phyloP scores from a whole-genome alignment of 1,284 basidiomycete genomes.

The Pseudozyma pruni region DNA sequence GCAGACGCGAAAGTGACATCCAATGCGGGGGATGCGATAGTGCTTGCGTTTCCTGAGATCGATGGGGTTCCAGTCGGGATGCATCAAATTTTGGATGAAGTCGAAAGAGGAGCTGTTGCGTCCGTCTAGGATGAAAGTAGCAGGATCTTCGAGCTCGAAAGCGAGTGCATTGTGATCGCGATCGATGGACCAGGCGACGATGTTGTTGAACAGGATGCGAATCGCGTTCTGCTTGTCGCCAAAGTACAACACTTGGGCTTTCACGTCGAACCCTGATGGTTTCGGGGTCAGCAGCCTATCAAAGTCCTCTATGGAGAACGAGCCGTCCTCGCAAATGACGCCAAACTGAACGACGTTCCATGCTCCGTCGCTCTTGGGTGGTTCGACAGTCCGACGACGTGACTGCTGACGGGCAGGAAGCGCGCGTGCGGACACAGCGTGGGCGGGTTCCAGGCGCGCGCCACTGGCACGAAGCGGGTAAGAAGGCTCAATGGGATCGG shows the following conservation, averaged over 20 bases:
- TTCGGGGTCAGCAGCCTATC: conserved; percentile 6
- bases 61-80: conserved; percentile 2
- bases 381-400: conserved; percentile 4
- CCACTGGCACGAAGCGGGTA: neutral
- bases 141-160: conserved; percentile 37
- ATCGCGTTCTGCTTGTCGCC: conserved; percentile 29
- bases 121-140: conserved; percentile 33
- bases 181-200: conserved; percentile 34
- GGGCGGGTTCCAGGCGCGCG: neutral
- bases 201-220: conserved; percentile 38
- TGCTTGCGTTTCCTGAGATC: conserved; percentile 6
- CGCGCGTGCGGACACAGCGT: neutral
- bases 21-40: conserved; percentile 19
- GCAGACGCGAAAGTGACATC: conserved; percentile 24
- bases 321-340: conserved; percentile 32
- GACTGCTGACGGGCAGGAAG: neutral
- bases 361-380: conserved; percentile 4
- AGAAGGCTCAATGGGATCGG: neutral
- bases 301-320: conserved; percentile 39
- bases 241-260: conserved; percentile 19
- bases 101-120: conserved; percentile 24
- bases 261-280: conserved; percentile 24
- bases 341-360: conserved; percentile 36
- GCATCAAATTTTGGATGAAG: conserved; percentile 2
- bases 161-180: conserved; percentile 16